Evolutionary conservation across 2,329 filamentous ascomycete species (phyloP), one percentile per base, ranked within the genome.

Genomic region (Mycosphaerella arachidis): DNA sequence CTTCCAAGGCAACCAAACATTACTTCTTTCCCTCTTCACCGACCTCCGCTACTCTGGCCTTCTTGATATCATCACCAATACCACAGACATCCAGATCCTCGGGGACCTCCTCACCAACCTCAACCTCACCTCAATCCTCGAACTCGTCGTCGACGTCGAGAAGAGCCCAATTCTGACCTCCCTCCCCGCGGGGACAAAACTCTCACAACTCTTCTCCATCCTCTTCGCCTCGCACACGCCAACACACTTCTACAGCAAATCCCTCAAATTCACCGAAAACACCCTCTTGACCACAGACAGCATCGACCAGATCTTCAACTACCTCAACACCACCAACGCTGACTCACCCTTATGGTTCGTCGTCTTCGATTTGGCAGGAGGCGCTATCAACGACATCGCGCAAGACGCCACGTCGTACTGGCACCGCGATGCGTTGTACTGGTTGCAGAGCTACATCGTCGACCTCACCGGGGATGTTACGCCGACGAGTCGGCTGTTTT

Each of bases 211-310:
- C 30, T 63, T 63, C 58, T 56, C 53, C 1, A 48, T 33, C 1
- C 53, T 61, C 18, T 63, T 63, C 53, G 53, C 27, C 7, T 56
- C 61, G 1, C 61, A 63, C 18, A 59, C 66, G 7, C 63, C 66
- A 4, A 57, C 63, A 18, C 67, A 67, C 43, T 64, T 65, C 58
- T 68, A 68, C 58, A 57, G 57, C 29, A 63, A 64, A 43, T 59
- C 33, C 12, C 59, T 65, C 20, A 65, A 60, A 40, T 63, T 59
- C 35, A 63, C 58, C 13, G 46, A 45, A 8, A 50, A 52, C 10
- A 62, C 59, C 3, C 53, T 63, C 3, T 57, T 62, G 24, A 58
- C 61, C 10, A 61, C 66, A 40, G 33, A 56, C 7, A 58, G 55
- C 13, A 54, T 68, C 33, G 62, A 68, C 16, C 43, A 60, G 10